phyloP scores from a whole-genome alignment of 2,329 filamentous ascomycete genomes.

The Monilinia aucupariae region DNA sequence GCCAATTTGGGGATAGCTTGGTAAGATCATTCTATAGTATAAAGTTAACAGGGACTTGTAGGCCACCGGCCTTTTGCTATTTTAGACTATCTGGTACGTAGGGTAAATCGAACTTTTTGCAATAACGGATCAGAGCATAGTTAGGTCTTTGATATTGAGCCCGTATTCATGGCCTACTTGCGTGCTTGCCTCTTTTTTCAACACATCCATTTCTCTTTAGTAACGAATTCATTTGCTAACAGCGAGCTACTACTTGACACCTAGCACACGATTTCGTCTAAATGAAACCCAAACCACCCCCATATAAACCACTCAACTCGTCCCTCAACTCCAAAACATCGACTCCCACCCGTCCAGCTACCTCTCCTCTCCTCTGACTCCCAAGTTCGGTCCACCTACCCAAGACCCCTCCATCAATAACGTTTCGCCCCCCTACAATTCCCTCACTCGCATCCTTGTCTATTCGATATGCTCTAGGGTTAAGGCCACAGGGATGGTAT shows the following conservation, averaged over 20 bases:
- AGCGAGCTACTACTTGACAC: not conserved
- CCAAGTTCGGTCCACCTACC: conserved; percentile 71
- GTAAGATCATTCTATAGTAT: not conserved
- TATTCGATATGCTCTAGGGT: conserved; percentile 72
- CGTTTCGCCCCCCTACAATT: conserved; percentile 41
- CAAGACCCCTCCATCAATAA: conserved; percentile 71
- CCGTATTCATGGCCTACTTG: not conserved
- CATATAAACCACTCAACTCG: conserved; percentile 60
- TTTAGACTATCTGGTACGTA: too few relatives aligned
- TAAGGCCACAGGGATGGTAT: conserved; percentile 72
- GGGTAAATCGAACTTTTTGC: not conserved
- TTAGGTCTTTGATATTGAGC: not conserved
- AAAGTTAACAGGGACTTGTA: not conserved
- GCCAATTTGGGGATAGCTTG: not conserved
- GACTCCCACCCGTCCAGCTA: conserved; percentile 66
- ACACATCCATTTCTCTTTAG: not conserved
- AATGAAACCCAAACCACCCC: conserved; percentile 39
- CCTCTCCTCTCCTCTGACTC: conserved; percentile 64
- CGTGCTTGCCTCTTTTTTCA: not conserved
- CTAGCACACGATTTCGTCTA: not conserved
- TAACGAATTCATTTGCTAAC: not conserved
- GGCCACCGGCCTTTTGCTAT: not conserved
- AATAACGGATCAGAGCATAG: too few relatives aligned
- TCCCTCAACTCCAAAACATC: conserved; percentile 61
- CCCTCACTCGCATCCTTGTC: conserved; percentile 46